Evolutionary conservation across 768 basidiomycete genomes (phyloP).

Genomic region (Coprinopsis marcescibilis): DNA sequence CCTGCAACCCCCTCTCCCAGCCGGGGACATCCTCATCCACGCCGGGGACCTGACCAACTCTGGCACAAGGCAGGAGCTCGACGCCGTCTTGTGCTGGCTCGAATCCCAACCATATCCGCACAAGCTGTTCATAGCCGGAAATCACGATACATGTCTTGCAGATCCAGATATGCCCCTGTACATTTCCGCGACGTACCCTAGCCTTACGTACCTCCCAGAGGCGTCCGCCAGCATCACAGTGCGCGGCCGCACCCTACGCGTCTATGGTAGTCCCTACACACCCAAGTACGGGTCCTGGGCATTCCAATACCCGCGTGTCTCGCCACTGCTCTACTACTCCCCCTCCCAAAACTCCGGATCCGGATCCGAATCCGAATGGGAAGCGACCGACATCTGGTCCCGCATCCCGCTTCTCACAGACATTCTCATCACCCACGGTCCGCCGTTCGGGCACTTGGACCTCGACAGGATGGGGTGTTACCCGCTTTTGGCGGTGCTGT

Average conservation of each 20-base stretch:
- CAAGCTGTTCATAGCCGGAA: constrained; percentile 40
- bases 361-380: constrained; percentile 3
- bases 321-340: not conserved
- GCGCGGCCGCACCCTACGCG: constrained; percentile 22
- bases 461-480: constrained; percentile 22
- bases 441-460: constrained; percentile 31
- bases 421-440: constrained; percentile 39
- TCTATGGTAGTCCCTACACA: constrained; percentile 37
- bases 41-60: constrained; percentile 35
- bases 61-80: constrained; percentile 27
- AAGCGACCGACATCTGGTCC: constrained; percentile 20
- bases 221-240: constrained; percentile 21
- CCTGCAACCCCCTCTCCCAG: constrained; percentile 23
- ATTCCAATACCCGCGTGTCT: constrained; percentile 31
- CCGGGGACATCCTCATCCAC: constrained; percentile 37
- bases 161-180: constrained; percentile 11
- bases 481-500: constrained; percentile 25
- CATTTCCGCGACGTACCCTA: constrained; percentile 18
- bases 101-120: constrained; percentile 27
- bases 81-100: constrained; percentile 24
- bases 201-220: constrained; percentile 34
- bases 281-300: constrained; percentile 28
- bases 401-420: constrained; percentile 26
- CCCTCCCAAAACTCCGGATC: constrained; percentile 7
- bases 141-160: constrained; percentile 32